Evolutionary conservation across 495 filamentous ascomycete genomes (phyloP).

Genomic region (Symbiotaphrina buchneri): DNA sequence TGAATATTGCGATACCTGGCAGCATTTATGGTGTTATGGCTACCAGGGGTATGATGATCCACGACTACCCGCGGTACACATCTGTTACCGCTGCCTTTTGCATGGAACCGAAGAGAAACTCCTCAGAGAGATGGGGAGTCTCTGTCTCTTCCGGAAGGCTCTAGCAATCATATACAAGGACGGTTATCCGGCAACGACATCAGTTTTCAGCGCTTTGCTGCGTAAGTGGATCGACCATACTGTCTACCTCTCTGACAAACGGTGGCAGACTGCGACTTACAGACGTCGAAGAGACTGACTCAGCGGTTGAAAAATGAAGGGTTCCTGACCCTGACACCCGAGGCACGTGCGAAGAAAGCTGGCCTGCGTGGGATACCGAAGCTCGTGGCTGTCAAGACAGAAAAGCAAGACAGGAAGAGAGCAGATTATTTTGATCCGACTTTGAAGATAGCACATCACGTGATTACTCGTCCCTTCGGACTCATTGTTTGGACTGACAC

Average conservation of each 20-base stretch:
- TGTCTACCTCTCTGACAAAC: no score
- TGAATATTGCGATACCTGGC: slow-evolving; percentile 11
- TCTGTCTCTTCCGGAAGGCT: slow-evolving; percentile 10
- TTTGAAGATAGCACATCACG: slow-evolving; percentile 12
- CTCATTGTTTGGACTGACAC: no score
- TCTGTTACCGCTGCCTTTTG: slow-evolving; percentile 13
- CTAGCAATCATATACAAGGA: slow-evolving; percentile 8
- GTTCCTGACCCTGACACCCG: slow-evolving; percentile 6
- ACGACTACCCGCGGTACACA: slow-evolving; percentile 10
- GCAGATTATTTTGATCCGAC: slow-evolving; percentile 11
- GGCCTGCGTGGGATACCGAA: slow-evolving; percentile 1
- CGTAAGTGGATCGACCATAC: background rate
- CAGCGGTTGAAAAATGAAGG: slow-evolving; percentile 10
- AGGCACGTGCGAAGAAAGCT: slow-evolving; percentile 6
- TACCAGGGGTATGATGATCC: slow-evolving; percentile 7
- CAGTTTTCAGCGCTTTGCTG: slow-evolving; percentile 7
- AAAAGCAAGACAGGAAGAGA: slow-evolving; percentile 7
- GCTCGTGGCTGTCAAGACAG: slow-evolving; percentile 8
- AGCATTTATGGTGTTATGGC: slow-evolving; percentile 12
- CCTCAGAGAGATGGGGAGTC: slow-evolving; percentile 9
- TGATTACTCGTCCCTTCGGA: no score
- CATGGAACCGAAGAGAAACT: slow-evolving; percentile 8
- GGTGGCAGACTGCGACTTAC: slow-evolving; percentile 10
- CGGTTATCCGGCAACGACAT: slow-evolving; percentile 8
- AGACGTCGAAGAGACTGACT: slow-evolving; percentile 7